Percentiles rank a stretch among this genome's conserved stretches.
Evolutionary conservation across 768 basidiomycete species (phyloP).

Genomic region (Podaxis carcinomalis): DNA sequence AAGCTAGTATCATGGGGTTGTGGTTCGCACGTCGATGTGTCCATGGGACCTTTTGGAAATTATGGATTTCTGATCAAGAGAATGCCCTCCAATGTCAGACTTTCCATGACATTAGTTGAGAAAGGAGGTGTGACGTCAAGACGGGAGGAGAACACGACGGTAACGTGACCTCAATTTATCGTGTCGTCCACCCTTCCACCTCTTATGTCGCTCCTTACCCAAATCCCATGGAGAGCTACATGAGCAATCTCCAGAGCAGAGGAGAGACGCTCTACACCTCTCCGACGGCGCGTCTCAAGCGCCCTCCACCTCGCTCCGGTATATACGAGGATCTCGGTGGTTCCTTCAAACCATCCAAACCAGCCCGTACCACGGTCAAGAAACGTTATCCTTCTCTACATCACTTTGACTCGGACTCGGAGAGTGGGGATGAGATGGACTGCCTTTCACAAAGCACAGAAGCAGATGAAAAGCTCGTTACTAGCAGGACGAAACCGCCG

Average conservation of each 20-base stretch:
- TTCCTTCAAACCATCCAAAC: background rate
- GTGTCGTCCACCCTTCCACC: background rate
- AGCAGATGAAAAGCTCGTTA: constrained; percentile 10
- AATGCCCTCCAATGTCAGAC: background rate
- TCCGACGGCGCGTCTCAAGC: background rate
- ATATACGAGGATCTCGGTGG: constrained; percentile 8
- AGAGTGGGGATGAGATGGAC: constrained; percentile 20
- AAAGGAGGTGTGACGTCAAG: background rate
- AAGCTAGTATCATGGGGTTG: background rate
- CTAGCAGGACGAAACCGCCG: constrained; percentile 7
- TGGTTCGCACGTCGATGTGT: background rate
- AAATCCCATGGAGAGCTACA: background rate
- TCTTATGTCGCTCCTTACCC: background rate
- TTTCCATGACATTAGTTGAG: too few species aligned
- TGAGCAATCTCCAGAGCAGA: background rate
- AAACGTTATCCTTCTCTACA: background rate
- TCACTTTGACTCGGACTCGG: background rate
- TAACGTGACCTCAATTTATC: constrained; percentile 8
- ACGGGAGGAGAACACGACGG: background rate
- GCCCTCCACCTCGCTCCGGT: background rate
- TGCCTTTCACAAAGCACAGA: constrained; percentile 15
- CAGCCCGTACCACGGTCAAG: background rate
- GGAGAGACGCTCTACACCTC: background rate
- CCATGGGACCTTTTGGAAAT: background rate
- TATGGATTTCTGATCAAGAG: background rate